Evolutionary conservation across 1,284 basidiomycete species (phyloP), one percentile per base, ranked within the genome.

Genomic region (Papiliotrema nemorosa): DNA sequence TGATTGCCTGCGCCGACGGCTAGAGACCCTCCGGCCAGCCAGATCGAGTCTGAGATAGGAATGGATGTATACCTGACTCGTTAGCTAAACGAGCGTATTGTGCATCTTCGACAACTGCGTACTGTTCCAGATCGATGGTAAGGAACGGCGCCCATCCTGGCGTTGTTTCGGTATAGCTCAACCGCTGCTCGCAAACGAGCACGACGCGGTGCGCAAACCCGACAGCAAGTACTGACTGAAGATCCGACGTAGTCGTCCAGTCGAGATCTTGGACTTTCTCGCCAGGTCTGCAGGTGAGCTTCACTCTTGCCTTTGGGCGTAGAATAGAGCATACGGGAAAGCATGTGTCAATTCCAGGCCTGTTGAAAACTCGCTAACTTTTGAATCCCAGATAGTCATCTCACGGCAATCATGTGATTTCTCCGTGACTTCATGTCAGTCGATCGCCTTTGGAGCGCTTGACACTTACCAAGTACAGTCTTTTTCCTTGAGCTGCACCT

Each of bases 311-410:
- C 18, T 14, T 9, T 42, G 46, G 44, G 24, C n/a, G n/a, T n/a
- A n/a, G n/a, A n/a, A n/a, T n/a, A n/a, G n/a, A n/a, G 64, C 75
- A 49, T 60, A 88, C 87, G 78, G 79, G 53, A 83, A 84, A 13
- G 80, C 70, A 29, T 79, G 77, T 27, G 78, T 77, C 63, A 84
- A 86, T 71, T 94, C 90, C 43, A 91, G 76, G 2, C 92, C 92
- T 1, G 88, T 88, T 4, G 88, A 84, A 70, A 96, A 97, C 69
- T 93, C 88, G n/a, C 87, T 90, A 67, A 88, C 87, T 53, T 86
- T 87, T 0, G 90, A 93, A 70, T 96, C 90, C 90, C 90, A 96
- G 20, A 97, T 89, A 0, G 89, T 90, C 49, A 94, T 74, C 66
- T 92, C 88, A 53, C 89, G 57, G 37, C 80, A 2, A 80, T 84